Evolutionary conservation across 345 rosid genomes (phyloP), one percentile per base, ranked within the genome.

Genomic region (Angophora floribunda): DNA sequence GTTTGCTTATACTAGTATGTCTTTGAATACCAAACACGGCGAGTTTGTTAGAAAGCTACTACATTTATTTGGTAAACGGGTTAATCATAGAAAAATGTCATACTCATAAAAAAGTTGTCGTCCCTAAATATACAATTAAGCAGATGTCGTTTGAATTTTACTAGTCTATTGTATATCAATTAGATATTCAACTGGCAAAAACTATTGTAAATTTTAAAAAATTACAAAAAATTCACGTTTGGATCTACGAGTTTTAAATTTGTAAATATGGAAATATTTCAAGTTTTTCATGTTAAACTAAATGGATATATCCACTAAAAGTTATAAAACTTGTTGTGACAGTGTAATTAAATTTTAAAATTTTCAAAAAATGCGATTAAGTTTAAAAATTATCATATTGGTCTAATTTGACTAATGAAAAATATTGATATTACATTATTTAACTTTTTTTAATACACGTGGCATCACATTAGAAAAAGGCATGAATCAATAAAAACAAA

Each of bases 341-440:
- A 59, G 9, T 13, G 0, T 63, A 63, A 63, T 0, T 63, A 9
- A 63, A 8, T n/a, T 0, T 63, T 13, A 3, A 28, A 63, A 63
- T 0, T 6, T 61, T 28, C 14, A 0, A 28, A 63, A n/a, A 6
- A 63, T 63, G 14, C 0, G 13, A 63, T 63, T 12, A 6, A 28
- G 9, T 63, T 15, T 5, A 13, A 4, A 51, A 28, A 0, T 63
- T n/a, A 0, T 0, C 67, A 13, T 11, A 5, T 0, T 26, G 67
- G 32, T 28, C 0, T 13, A 28, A 61, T 61, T 59, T 12, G 16
- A 61, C 28, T 61, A 28, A 55, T 0, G 0, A 0, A 55, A 55
- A 55, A 55, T 55, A 12, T 15, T 61, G 0, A 61, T 30, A 28
- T 61, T n/a, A 28, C 32, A 28, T 61, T 61, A 1, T 59, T 50